These are phyloP conservation scores for Fusarium sterilihyphosum DNA, from an alignment of 2,329 filamentous ascomycete species.

Conservation along the genomic window DNA sequence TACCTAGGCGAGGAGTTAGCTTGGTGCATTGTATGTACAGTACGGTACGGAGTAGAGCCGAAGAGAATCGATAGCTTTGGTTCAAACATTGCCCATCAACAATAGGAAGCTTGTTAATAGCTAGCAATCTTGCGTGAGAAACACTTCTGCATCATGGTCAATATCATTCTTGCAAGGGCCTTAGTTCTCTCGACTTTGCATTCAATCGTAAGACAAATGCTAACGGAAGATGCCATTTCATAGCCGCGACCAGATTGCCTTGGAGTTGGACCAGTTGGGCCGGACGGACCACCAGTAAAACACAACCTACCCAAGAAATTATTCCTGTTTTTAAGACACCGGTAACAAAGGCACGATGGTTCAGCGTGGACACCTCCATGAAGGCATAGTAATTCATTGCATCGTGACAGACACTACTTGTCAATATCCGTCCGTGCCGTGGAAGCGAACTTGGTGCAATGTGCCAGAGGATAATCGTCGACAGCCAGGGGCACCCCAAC, in stretches of 20 bases:
- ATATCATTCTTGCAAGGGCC: background rate
- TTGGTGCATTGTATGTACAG: slow-evolving; percentile 1
- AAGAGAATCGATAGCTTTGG: slow-evolving; percentile 36
- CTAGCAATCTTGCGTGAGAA: slow-evolving; percentile 11
- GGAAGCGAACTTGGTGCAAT: slow-evolving; percentile 34
- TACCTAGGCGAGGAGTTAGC: slow-evolving; percentile 1
- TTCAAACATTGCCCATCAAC: slow-evolving; percentile 25
- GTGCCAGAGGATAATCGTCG: slow-evolving; percentile 34
- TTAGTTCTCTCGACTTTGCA: background rate
- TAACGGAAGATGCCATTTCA: slow-evolving; percentile 17
- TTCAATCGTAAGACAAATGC: slow-evolving; percentile 3
- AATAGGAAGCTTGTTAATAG: slow-evolving; percentile 7
- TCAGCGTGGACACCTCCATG: background rate
- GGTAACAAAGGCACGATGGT: background rate
- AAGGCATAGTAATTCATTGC: background rate
- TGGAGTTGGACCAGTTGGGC: slow-evolving; percentile 21
- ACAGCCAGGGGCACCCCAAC: slow-evolving; percentile 32
- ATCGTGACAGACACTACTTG: background rate
- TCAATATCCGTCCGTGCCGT: slow-evolving; percentile 3
- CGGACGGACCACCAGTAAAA: slow-evolving; percentile 9
- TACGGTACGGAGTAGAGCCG: background rate
- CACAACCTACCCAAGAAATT: background rate
- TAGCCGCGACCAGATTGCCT: background rate
- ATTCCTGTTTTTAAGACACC: background rate
- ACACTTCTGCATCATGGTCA: background rate